Conservation (phyloP, 2,329 filamentous ascomycete species). For the Cordyceps javanica region DNA sequence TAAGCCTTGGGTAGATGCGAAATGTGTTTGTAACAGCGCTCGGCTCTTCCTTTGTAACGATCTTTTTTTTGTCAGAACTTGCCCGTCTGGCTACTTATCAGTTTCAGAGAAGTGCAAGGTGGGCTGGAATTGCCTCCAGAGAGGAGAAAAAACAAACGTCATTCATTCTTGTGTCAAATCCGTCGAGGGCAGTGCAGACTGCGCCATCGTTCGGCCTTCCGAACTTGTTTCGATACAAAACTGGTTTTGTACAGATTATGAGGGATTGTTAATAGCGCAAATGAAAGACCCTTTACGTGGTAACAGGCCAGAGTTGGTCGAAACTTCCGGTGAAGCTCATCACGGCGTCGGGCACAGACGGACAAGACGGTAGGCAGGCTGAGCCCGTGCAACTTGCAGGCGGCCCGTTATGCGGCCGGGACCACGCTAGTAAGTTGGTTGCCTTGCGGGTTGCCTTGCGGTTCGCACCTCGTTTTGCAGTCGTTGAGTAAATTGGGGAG, state of each 20-base stretch:
- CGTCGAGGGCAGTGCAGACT: conserved; percentile 2
- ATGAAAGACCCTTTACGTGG: neutral
- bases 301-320: neutral
- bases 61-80: too few relatives aligned
- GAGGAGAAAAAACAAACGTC: neutral
- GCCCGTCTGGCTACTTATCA: too few relatives aligned
- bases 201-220: neutral
- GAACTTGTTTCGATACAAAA: too few relatives aligned
- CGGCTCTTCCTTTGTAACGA: too few relatives aligned
- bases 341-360: neutral
- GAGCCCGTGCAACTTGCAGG: conserved; percentile 3
- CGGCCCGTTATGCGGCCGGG: conserved; percentile 10
- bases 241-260: neutral
- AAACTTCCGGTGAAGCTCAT: neutral
- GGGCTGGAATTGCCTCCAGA: neutral
- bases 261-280: neutral
- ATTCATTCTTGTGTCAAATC: neutral
- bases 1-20: too few relatives aligned
- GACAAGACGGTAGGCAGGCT: too few relatives aligned
- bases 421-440: neutral
- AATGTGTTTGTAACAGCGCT: too few relatives aligned
- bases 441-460: conserved; percentile 5
- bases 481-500: too few relatives aligned
- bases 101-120: neutral
- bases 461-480: conserved; percentile 3